Evolutionary conservation across 441 rosid species (phyloP).

Genomic region (Macaranga tanarius): DNA sequence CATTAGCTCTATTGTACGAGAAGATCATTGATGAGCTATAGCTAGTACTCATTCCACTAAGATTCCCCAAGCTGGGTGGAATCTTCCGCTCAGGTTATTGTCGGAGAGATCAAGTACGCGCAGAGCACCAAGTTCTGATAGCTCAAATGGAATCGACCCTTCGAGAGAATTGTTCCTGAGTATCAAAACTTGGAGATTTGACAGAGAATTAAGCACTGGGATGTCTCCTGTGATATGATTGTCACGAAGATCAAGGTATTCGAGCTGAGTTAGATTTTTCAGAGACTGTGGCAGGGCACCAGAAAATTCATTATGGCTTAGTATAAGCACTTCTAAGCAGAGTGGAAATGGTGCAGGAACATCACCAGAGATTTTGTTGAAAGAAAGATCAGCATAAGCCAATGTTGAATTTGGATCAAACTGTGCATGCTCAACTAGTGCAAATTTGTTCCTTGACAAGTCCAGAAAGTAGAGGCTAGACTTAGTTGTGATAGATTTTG

Average conservation of each 20-base stretch:
- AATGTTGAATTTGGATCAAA: conserved; percentile 11
- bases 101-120: conserved; percentile 38
- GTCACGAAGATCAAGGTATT: conserved; percentile 43
- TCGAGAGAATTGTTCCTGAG: conserved; percentile 36
- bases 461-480: conserved; percentile 12
- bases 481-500: conserved; percentile 31
- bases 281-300: conserved; percentile 30
- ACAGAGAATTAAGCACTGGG: conserved; percentile 25
- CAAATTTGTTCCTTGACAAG: conserved; percentile 35
- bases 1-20: too few relatives aligned
- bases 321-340: conserved; percentile 4
- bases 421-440: conserved; percentile 33
- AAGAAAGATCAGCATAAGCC: conserved; percentile 15
- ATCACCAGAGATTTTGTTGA: conserved; percentile 39
- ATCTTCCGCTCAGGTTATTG: conserved; percentile 34
- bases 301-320: conserved; percentile 32
- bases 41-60: conserved; percentile 29
- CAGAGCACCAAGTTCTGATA: conserved; percentile 31
- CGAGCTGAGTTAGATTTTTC: conserved; percentile 18
- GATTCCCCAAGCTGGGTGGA: conserved; percentile 36
- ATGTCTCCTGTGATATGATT: conserved; percentile 38
- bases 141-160: conserved; percentile 24
- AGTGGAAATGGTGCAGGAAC: conserved; percentile 28
- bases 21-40: not conserved
- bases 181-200: conserved; percentile 34